phyloP scores from a whole-genome alignment of 2,329 filamentous ascomycete genomes.

The Fusarium heterosporum region DNA sequence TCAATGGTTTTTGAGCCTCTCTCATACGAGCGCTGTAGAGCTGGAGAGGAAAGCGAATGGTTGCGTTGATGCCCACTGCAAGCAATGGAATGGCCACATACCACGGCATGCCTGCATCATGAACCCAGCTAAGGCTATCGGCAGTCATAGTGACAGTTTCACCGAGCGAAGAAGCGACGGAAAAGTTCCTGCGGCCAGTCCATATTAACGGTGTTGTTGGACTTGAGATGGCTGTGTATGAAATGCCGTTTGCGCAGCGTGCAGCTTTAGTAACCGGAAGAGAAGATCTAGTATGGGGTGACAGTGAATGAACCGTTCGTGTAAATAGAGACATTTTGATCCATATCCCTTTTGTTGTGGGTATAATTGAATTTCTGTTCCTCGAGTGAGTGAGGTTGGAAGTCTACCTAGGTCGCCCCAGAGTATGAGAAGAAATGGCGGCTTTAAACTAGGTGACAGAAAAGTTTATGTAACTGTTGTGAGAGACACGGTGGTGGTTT shows the following conservation, averaged over 20 bases:
- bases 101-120: slow-evolving; percentile 63
- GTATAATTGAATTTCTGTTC: slow-evolving; percentile 9
- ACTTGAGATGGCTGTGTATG: slow-evolving; percentile 10
- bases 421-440: too few species aligned
- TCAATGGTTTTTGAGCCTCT: slow-evolving; percentile 46
- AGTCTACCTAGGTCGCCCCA: not conserved
- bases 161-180: slow-evolving; percentile 49
- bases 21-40: slow-evolving; percentile 55
- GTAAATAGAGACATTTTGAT: slow-evolving; percentile 37
- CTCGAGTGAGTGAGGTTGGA: slow-evolving; percentile 10
- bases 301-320: slow-evolving; percentile 21
- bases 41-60: slow-evolving; percentile 61
- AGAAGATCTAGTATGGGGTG: slow-evolving; percentile 24
- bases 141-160: slow-evolving; percentile 56
- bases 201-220: slow-evolving; percentile 15
- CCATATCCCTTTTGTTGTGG: slow-evolving; percentile 17
- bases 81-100: slow-evolving; percentile 65
- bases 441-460: too few species aligned
- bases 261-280: slow-evolving; percentile 10
- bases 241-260: slow-evolving; percentile 10
- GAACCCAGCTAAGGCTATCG: slow-evolving; percentile 57
- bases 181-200: slow-evolving; percentile 48
- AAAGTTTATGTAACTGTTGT: too few species aligned
- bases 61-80: slow-evolving; percentile 59
- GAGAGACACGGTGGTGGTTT: too few species aligned